Base-by-base conservation (phyloP, 2,329 filamentous ascomycete genomes). In the Penicillium sp. region DNA sequence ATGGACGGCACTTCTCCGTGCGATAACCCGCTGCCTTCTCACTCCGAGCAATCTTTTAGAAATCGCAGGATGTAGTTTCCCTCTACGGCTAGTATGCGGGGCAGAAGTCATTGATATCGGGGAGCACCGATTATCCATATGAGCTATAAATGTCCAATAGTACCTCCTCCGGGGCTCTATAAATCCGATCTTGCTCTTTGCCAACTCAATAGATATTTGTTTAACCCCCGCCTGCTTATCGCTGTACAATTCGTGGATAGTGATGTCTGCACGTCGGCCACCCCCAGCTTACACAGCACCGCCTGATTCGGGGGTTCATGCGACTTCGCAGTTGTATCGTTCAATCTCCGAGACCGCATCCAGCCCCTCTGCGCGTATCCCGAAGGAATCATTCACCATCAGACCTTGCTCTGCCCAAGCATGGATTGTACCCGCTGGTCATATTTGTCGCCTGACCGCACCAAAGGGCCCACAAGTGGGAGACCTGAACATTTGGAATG, bases 401-500 rank as follows among this genome's bases (percentile, higher is more conserved):
- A 86, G 88, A 0, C 88, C 91, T 29, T 84, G 90, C 32, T 89
- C 86, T 2, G 90, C 87, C 1, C 79, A 79, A 56, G 89, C 90
- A 1, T 94, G 88, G 87, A 78, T 81, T 44, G 89, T 88, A 0
- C 81, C 84, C 0, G 83, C 83, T 1, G 88, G 88, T 3, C 81
- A 81, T 45, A 81, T 94, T 53, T 83, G 90, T 56, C 83, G 85
- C 13, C 85, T 95, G 58, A 88, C 84, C 53, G 93, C 90, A 0
- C 89, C 89, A 0, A 77, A 86, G 51, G 90, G 90, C 0, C 84
- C 90, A 0, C 90, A 95, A 74, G 89, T 95, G 45, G 88, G 89
- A 50, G 90, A 94, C 64, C 76, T 94, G 16, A 95, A 95, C 70
- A 81, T 94, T 63, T 95, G 89, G 88, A 90, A 88, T 63, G 78